phyloP scores from a whole-genome alignment of 495 filamentous ascomycete species.

The Hypoxylon fragiforme region DNA sequence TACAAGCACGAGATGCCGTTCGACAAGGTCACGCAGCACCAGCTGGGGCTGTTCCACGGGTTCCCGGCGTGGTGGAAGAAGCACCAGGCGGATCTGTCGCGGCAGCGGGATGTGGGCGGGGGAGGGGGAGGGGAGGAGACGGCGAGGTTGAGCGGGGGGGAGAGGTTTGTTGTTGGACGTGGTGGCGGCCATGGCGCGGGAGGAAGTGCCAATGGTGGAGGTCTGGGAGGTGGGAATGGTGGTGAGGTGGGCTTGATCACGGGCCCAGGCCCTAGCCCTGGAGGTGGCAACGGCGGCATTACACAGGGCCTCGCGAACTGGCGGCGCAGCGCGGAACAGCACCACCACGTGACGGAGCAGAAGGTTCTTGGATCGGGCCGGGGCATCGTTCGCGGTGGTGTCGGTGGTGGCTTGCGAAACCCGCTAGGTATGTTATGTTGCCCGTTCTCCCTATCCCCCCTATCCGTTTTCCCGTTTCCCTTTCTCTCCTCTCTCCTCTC shows the following conservation, averaged over 20 bases:
- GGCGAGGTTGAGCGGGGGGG: neutral
- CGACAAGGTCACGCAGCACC: conserved; percentile 59
- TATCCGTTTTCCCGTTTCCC: neutral
- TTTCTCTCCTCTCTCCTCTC: neutral
- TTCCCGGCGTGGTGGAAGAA: conserved; percentile 57
- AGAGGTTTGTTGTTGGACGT: conserved; percentile 4
- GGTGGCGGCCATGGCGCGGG: neutral
- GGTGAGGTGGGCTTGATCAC: neutral
- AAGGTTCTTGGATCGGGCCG: conserved; percentile 9
- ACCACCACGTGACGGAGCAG: conserved; percentile 3
- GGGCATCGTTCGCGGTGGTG: neutral
- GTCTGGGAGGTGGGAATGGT: neutral
- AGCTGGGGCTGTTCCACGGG: conserved; percentile 63
- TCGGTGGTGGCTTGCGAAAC: neutral
- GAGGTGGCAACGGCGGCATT: too few relatives aligned
- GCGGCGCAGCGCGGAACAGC: conserved; percentile 12
- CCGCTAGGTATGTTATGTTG: conserved; percentile 3
- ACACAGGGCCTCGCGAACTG: conserved; percentile 7
- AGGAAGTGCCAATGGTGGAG: neutral
- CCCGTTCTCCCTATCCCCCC: neutral
- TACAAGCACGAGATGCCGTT: conserved; percentile 87
- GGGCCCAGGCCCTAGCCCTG: neutral
- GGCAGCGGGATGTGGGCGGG: conserved; percentile 22
- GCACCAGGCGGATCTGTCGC: conserved; percentile 48
- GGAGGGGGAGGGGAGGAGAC: neutral